A percentile compares a stretch with the other conserved stretches of the same genome.
phyloP scores from a whole-genome alignment of 202 grass and related monocot genomes.

The Carex arenaria region DNA sequence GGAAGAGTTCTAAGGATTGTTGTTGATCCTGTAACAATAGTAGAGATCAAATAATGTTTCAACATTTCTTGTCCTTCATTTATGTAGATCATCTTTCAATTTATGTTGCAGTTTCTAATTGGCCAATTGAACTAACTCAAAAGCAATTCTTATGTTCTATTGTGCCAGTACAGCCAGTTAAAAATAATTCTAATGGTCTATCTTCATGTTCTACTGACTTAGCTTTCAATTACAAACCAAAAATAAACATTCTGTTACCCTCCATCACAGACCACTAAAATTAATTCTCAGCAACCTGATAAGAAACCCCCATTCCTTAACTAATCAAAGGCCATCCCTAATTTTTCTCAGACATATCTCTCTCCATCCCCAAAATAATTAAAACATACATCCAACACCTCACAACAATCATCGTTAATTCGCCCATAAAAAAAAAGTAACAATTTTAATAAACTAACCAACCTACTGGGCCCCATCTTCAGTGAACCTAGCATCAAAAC shows the following conservation, averaged over 20 bases:
- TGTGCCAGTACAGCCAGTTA: neutral
- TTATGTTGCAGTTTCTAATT: neutral
- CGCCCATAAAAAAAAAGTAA: neutral
- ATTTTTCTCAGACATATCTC: neutral
- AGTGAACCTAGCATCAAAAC: constrained; percentile 52
- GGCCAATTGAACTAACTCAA: neutral
- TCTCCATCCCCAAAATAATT: neutral
- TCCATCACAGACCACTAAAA: neutral
- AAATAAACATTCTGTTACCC: too few species aligned
- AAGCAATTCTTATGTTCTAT: neutral
- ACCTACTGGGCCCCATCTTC: constrained; percentile 80
- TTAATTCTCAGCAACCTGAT: neutral
- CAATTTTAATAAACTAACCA: constrained; percentile 23
- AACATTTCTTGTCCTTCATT: neutral
- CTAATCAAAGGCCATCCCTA: neutral
- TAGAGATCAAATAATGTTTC: constrained; percentile 3
- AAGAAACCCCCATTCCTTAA: neutral
- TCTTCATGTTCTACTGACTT: neutral
- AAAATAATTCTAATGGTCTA: neutral
- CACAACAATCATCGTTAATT: neutral
- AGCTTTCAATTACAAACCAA: neutral
- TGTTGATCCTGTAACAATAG: neutral
- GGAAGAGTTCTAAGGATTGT: neutral
- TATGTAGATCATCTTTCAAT: neutral
- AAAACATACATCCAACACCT: neutral